Evolutionary conservation across 257 asterid species (phyloP).

Genomic region (Henckelia pumila): DNA sequence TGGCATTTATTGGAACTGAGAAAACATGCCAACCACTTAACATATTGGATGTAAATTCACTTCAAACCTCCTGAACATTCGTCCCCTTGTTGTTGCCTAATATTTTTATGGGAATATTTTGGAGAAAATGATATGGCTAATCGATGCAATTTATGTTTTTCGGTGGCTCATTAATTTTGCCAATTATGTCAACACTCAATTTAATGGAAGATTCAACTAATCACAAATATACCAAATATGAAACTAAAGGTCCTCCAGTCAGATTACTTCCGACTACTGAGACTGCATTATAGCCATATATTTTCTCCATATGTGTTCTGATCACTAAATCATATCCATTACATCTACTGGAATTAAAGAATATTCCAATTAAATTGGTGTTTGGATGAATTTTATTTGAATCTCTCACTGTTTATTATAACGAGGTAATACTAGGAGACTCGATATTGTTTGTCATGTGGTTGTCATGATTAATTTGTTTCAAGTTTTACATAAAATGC

Average conservation of each 20-base stretch:
- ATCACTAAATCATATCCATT: not conserved
- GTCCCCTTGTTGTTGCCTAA: too few relatives aligned
- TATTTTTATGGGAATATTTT: too few relatives aligned
- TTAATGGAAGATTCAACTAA: too few relatives aligned
- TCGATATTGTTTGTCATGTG: not conserved
- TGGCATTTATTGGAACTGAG: too few relatives aligned
- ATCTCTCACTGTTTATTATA: not conserved
- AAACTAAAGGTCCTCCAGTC: not conserved
- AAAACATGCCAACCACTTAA: not conserved
- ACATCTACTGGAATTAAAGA: not conserved
- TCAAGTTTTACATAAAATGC: not conserved
- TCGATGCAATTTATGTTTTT: too few relatives aligned
- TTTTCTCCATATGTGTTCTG: not conserved
- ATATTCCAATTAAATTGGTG: not conserved
- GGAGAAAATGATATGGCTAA: too few relatives aligned
- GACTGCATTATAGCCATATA: not conserved
- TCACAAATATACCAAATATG: too few relatives aligned
- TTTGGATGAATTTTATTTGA: not conserved
- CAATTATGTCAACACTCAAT: too few relatives aligned
- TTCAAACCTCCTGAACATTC: too few relatives aligned
- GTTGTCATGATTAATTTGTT: not conserved
- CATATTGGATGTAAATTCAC: too few relatives aligned
- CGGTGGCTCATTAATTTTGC: too few relatives aligned
- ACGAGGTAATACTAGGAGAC: not conserved
- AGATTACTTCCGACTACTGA: not conserved